Evolutionary conservation across 169 alveolate genomes (phyloP), one percentile per base, ranked within the genome.

Genomic region (Plasmodium relictum): DNA sequence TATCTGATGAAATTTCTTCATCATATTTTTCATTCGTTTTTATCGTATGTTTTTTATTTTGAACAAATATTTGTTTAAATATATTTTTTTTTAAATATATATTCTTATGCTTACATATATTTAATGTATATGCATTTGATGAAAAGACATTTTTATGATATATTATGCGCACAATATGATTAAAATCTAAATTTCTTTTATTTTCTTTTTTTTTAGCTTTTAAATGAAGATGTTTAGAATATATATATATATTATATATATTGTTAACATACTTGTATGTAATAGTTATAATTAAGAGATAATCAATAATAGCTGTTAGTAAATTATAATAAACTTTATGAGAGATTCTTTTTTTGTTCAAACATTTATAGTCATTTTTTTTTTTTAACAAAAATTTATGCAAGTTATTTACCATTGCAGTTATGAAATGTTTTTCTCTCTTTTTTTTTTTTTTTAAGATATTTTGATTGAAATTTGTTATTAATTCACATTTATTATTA

Each of bases 11-110:
- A 8, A 58, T 54, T 63, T 78, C 73, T 16, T 78, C 73, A n/a
- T 62, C 88, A 76, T 44, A 58, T 78, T 78, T 78, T n/a, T 65
- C 71, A 78, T 58, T 78, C 12, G 37, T 58, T 70, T 78, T 78
- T 41, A 69, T 56, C 62, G 10, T 58, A 26, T 63, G 50, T 65
- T 58, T 78, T 78, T 78, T 78, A 58, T 78, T 78, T 26, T 78
- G 89, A 20, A 78, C 78, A 78, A 78, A 78, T 65, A 78, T 78
- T 56, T 78, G 89, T 78, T 72, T 73, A 58, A 78, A 78, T 45
- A 78, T 78, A 65, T 78, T 78, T 78, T 78, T 78, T 48, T 78
- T 78, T 73, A 78, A 24, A 58, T 65, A 78, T 44, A 78, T 78
- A 41, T 78, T 78, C 63, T 78, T 78, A 65, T 78, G 56, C 37